These are phyloP conservation scores for Saturnispora sanitii DNA, from an alignment of 805 yeast species.

Conservation along the genomic window DNA sequence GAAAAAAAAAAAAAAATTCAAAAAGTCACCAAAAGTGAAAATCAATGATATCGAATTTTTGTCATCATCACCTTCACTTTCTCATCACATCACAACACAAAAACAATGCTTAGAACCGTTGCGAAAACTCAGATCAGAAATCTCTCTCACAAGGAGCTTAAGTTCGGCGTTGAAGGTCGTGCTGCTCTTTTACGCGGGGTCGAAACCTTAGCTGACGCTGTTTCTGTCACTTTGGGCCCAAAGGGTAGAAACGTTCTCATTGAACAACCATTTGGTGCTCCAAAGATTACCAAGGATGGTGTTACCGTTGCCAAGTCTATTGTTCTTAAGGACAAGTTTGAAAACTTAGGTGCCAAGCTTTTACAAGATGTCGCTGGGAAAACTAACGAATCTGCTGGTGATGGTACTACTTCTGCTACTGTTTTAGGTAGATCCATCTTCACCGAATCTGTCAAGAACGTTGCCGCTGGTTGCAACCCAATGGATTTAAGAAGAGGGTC, in stretches of 20 bases:
- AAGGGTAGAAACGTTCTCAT: slow-evolving; percentile 95
- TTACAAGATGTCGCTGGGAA: slow-evolving; percentile 94
- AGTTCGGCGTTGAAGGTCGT: slow-evolving; percentile 95
- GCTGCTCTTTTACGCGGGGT: slow-evolving; percentile 92
- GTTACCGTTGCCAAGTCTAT: slow-evolving; percentile 91
- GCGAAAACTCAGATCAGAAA: slow-evolving; percentile 33
- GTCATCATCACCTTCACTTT: neutral
- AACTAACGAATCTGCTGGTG: slow-evolving; percentile 97
- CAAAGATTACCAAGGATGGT: slow-evolving; percentile 98
- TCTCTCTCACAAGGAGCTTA: slow-evolving; percentile 79
- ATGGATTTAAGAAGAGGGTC: slow-evolving; percentile 97
- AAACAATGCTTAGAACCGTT: slow-evolving; percentile 35
- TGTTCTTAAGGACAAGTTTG: slow-evolving; percentile 78
- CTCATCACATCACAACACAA: slow-evolving; percentile 31
- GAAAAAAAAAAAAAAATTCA: neutral
- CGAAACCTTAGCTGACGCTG: slow-evolving; percentile 90
- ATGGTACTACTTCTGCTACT: slow-evolving; percentile 97
- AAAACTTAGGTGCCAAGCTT: slow-evolving; percentile 91
- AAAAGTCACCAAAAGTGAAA: neutral
- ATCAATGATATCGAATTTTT: neutral
- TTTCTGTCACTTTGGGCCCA: slow-evolving; percentile 93
- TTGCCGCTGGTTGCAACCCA: slow-evolving; percentile 98
- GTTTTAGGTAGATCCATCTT: slow-evolving; percentile 92
- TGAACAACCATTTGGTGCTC: slow-evolving; percentile 94
- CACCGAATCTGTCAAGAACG: slow-evolving; percentile 91